A percentile compares a stretch with the other conserved stretches of the same genome.
Conservation (phyloP, 1,139 yeast genomes). For the Pichia sp. region DNA sequence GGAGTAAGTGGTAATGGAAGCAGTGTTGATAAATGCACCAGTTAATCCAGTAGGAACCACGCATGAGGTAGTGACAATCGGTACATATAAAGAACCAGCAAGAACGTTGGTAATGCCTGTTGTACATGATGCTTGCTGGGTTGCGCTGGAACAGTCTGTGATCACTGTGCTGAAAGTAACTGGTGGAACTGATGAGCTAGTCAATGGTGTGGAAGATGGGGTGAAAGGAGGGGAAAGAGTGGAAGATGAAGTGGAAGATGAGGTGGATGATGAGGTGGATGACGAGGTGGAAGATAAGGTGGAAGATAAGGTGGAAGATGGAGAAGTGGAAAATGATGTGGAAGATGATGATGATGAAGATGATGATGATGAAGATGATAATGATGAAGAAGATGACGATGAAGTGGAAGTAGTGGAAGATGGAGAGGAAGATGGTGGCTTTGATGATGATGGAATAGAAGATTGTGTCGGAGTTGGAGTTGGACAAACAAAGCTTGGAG, state of each 20-base stretch:
- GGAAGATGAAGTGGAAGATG: not conserved
- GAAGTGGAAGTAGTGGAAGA: conserved; percentile 1
- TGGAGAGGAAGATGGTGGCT: not conserved
- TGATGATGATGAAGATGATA: conserved; percentile 2
- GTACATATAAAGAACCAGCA: conserved; percentile 2
- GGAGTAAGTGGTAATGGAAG: not conserved
- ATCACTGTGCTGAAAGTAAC: not conserved
- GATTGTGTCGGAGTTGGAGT: conserved; percentile 1
- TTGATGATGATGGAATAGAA: not conserved
- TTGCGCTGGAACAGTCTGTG: conserved; percentile 6
- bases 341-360: not conserved
- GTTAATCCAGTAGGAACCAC: conserved; percentile 1
- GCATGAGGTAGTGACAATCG: conserved; percentile 8
- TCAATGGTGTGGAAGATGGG: not conserved
- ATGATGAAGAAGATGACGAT: conserved; percentile 1
- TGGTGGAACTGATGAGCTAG: not conserved
- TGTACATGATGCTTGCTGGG: conserved; percentile 5
- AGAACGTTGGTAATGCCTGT: conserved; percentile 1
- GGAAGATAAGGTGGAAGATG: not conserved
- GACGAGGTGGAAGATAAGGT: not conserved
- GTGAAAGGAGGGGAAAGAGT: not conserved
- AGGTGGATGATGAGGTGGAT: not conserved
- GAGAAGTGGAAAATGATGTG: not conserved
- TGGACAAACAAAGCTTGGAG: conserved; percentile 10
- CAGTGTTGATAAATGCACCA: no score